Evolutionary conservation across 2,329 filamentous ascomycete species (phyloP).

Genomic region (Saccharata proteae): DNA sequence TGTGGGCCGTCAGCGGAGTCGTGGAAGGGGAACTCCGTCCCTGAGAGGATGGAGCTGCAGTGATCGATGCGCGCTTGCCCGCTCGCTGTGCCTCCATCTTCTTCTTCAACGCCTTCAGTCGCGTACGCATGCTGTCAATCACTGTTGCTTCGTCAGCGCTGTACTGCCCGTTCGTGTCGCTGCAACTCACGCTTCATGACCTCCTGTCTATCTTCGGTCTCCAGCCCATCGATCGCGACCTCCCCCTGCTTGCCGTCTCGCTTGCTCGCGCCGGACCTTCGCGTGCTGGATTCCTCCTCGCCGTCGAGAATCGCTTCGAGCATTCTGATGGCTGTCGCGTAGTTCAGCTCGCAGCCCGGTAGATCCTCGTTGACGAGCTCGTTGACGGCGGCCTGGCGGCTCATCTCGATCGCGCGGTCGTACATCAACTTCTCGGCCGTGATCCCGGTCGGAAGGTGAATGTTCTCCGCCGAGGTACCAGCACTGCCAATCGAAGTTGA

Average conservation of each 20-base stretch:
- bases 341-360: constrained; percentile 78
- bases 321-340: constrained; percentile 87
- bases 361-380: constrained; percentile 90
- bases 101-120: constrained; percentile 31
- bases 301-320: constrained; percentile 84
- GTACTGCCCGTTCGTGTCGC: background rate
- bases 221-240: constrained; percentile 39
- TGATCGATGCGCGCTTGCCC: constrained; percentile 18
- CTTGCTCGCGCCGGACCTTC: constrained; percentile 33
- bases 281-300: constrained; percentile 46
- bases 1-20: too few relatives aligned
- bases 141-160: constrained; percentile 25
- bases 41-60: too few relatives aligned
- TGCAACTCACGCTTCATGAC: constrained; percentile 59
- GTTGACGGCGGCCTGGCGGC: constrained; percentile 82
- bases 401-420: constrained; percentile 95
- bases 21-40: too few relatives aligned
- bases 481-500: constrained; percentile 45
- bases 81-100: constrained; percentile 30
- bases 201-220: constrained; percentile 59
- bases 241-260: constrained; percentile 37
- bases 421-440: constrained; percentile 98
- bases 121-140: constrained; percentile 32
- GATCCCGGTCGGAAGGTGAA: constrained; percentile 74
- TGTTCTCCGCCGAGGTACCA: constrained; percentile 57